Conservation (phyloP, 441 rosid genomes). For the Adansonia rubrostipa region DNA sequence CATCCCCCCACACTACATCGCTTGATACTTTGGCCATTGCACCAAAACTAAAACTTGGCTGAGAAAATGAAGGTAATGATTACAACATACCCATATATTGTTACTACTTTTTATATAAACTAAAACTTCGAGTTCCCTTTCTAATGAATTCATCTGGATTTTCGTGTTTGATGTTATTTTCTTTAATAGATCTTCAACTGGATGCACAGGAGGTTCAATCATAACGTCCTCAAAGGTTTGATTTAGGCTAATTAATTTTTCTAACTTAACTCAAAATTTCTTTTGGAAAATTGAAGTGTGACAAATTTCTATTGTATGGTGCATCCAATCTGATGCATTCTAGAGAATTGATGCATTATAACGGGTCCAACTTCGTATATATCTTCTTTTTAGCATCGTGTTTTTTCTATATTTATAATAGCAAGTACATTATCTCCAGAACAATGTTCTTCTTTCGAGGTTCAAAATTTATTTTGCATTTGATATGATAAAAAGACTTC, state of each 20-base stretch:
- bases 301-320: neutral
- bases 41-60: slow-evolving; percentile 29
- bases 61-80: slow-evolving; percentile 58
- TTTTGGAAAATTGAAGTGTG: neutral
- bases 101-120: neutral
- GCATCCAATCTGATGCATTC: neutral
- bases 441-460: neutral
- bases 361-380: neutral
- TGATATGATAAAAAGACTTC: neutral
- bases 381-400: neutral
- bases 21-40: neutral
- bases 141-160: slow-evolving; percentile 19
- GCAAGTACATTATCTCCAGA: neutral
- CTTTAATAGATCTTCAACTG: slow-evolving; percentile 51
- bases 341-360: neutral
- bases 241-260: no score
- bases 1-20: slow-evolving; percentile 11
- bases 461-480: neutral
- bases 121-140: neutral
- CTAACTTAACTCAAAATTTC: neutral
- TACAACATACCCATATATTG: neutral
- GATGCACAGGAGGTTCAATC: slow-evolving; percentile 45
- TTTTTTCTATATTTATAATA: neutral
- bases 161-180: slow-evolving; percentile 8
- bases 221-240: slow-evolving; percentile 35